Evolutionary conservation across 306 rosid species (phyloP), one percentile per base, ranked within the genome.

Genomic region (Echinosophora koreensis): DNA sequence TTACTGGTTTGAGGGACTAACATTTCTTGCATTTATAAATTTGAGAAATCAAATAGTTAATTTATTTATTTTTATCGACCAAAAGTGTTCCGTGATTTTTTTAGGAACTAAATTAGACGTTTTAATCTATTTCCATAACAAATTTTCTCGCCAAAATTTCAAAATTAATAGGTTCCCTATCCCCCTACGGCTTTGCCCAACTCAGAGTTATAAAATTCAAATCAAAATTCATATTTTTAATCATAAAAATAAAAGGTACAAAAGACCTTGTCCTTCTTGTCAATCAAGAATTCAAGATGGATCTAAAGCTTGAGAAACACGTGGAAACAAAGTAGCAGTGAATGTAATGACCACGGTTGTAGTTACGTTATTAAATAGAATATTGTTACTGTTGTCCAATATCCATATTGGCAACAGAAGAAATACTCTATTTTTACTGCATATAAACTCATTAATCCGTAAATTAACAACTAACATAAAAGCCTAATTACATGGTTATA

Each of bases 331-430:
- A 61, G 65, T 38, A 55, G 58, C 34, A 10, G 58, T 55, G 17
- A 41, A 41, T n/a, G 73, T 38, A 52, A 52, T 66, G 49, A 55
- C n/a, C 74, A 77, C 81, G 44, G 27, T 42, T 66, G 17, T 10
- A 28, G 74, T 30, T 30, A 30, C 74, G 67, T 77, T 54, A 56
- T 10, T n/a, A 41, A 77, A 66, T 77, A 66, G 56, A 35, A 28
- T 42, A 38, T 76, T 52, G n/a, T 66, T 13, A 14, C 54, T 47
- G 69, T 46, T 12, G 46, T 22, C 37, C 35, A 17, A 44, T 66
- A 16, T 30, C 54, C 54, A 6, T 61, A 4, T 11, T 22, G 39
- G 39, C 16, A 44, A 66, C 7, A 65, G 34, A 27, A 12, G 9
- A 13, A 60, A 44, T 0, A 7, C 1, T 39, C 10, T 7, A 39